A percentile compares a stretch with the other conserved stretches of the same genome.
Evolutionary conservation across 2,329 filamentous ascomycete species (phyloP).

Genomic region (Cordyceps sp.): DNA sequence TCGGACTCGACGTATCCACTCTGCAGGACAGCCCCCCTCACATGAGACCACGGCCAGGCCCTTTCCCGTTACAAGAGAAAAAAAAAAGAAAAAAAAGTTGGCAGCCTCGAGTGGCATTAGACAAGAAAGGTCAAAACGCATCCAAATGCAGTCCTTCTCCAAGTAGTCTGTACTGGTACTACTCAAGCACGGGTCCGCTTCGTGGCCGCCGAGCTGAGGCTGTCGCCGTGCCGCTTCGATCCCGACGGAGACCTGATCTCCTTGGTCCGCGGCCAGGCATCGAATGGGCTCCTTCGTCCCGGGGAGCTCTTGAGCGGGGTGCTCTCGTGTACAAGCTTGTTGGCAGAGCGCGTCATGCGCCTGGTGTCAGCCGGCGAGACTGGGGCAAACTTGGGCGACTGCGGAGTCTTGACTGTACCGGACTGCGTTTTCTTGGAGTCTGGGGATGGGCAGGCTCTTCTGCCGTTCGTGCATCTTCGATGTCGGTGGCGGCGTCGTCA

Average conservation of each 20-base stretch:
- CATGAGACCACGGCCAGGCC: no score
- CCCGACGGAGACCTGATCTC: conserved; percentile 23
- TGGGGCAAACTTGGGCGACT: conserved; percentile 37
- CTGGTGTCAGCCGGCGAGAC: conserved; percentile 46
- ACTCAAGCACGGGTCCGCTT: conserved; percentile 20
- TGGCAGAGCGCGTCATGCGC: conserved; percentile 39
- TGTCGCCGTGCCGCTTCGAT: conserved; percentile 23
- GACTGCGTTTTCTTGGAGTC: conserved; percentile 18
- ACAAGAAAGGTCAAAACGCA: no score
- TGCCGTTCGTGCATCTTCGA: conserved; percentile 28
- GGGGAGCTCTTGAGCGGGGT: conserved; percentile 23
- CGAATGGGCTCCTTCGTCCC: conserved; percentile 40
- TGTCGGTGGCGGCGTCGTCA: conserved; percentile 41
- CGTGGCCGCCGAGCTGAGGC: conserved; percentile 11
- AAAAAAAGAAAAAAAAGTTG: no score
- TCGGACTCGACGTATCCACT: no score
- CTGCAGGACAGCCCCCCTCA: no score
- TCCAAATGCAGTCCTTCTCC: no score
- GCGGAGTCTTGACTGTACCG: conserved; percentile 26
- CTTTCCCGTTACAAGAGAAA: no score
- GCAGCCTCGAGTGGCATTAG: no score
- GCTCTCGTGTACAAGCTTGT: conserved; percentile 27
- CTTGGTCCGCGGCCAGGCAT: conserved; percentile 54
- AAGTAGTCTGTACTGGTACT: no score
- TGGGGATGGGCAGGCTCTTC: conserved; percentile 9